Conservation (phyloP, 2,329 filamentous ascomycete species). For the Xylariaceae sp. region DNA sequence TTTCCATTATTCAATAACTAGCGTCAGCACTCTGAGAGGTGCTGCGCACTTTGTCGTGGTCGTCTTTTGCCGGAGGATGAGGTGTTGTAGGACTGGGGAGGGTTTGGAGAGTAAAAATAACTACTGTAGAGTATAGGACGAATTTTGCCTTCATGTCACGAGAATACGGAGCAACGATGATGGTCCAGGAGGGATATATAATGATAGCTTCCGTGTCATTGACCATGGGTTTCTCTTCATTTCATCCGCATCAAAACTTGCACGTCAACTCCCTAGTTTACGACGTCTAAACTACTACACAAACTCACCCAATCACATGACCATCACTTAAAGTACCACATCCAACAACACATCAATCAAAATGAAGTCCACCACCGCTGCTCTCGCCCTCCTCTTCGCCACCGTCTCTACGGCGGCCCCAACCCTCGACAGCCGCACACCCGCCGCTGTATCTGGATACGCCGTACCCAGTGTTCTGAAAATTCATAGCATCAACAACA, state of each 20-base stretch:
- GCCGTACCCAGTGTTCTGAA: slow-evolving; percentile 26
- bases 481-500: slow-evolving; percentile 21
- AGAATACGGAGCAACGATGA: too few species aligned
- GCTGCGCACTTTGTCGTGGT: not conserved
- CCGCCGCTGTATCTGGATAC: slow-evolving; percentile 14
- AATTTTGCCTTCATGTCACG: too few species aligned
- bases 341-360: slow-evolving; percentile 7
- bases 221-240: too few species aligned
- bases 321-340: not conserved
- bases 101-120: slow-evolving; percentile 11
- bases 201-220: too few species aligned
- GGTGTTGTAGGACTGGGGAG: not conserved
- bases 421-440: slow-evolving; percentile 9
- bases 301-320: not conserved
- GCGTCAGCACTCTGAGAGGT: slow-evolving; percentile 1
- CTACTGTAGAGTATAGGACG: not conserved
- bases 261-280: not conserved
- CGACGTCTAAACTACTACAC: not conserved
- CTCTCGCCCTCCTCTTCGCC: slow-evolving; percentile 23
- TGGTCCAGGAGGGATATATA: too few species aligned
- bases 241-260: too few species aligned
- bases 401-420: slow-evolving; percentile 25
- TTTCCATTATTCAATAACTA: slow-evolving; percentile 7
- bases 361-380: slow-evolving; percentile 25
- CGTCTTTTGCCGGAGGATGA: not conserved